phyloP scores from a whole-genome alignment of 208 protist species.

The Novymonas esmeraldas region DNA sequence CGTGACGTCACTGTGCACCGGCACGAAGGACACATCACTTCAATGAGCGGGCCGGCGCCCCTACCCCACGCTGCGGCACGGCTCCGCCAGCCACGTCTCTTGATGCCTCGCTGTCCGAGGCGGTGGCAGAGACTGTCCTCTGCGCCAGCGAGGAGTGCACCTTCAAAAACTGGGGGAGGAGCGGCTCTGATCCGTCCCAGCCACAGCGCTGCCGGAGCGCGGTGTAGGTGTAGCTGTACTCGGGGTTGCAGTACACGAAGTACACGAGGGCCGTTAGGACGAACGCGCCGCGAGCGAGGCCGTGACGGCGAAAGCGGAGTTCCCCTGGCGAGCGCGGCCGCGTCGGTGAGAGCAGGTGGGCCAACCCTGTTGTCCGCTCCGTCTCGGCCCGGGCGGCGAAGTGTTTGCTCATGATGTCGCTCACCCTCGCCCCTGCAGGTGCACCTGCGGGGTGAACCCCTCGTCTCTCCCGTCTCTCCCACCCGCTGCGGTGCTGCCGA shows the following conservation, averaged over 20 bases:
- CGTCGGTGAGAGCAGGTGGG: constrained; percentile 60
- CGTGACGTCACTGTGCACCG: too few species aligned
- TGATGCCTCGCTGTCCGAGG: not conserved
- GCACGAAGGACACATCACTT: too few species aligned
- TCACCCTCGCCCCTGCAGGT: too few species aligned
- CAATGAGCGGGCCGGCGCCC: too few species aligned
- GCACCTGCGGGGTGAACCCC: too few species aligned
- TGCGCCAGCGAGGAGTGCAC: constrained; percentile 5
- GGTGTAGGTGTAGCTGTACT: constrained; percentile 75
- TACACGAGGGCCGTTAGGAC: constrained; percentile 51
- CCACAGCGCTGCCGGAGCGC: constrained; percentile 48
- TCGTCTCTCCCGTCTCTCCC: too few species aligned
- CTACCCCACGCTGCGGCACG: too few species aligned
- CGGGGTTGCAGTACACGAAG: constrained; percentile 91
- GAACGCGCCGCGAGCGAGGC: constrained; percentile 38
- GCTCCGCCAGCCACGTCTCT: too few species aligned
- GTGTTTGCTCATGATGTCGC: constrained; percentile 73
- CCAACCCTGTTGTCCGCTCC: constrained; percentile 42
- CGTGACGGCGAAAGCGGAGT: constrained; percentile 60
- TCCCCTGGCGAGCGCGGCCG: constrained; percentile 49
- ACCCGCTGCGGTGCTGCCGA: too few species aligned
- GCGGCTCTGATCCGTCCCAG: constrained; percentile 37
- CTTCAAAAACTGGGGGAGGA: constrained; percentile 75
- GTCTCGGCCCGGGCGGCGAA: constrained; percentile 44
- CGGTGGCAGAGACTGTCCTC: not conserved